Conservation (phyloP, 2,329 filamentous ascomycete species). For the Lecanosticta acicola region DNA sequence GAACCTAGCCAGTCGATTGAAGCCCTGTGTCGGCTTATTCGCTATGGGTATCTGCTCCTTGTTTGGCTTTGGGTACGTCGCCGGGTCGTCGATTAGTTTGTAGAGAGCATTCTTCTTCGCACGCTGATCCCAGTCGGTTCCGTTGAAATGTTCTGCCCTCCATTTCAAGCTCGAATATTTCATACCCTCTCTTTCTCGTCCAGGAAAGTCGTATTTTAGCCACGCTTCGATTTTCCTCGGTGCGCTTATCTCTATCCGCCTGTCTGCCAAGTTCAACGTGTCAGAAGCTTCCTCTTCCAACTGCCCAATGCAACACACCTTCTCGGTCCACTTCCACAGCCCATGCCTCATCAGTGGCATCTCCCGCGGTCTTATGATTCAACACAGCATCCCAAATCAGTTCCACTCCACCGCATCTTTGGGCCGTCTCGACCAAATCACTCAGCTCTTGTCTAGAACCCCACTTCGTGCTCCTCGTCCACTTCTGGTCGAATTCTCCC, state of each 20-base stretch:
- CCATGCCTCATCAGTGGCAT: slow-evolving; percentile 56
- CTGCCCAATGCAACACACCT: slow-evolving; percentile 13
- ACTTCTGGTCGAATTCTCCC: slow-evolving; percentile 69
- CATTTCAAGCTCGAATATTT: slow-evolving; percentile 59
- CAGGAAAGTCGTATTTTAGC: slow-evolving; percentile 62
- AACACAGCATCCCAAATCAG: slow-evolving; percentile 66
- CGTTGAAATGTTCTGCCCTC: slow-evolving; percentile 62
- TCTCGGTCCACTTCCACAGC: slow-evolving; percentile 58
- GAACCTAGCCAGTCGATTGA: slow-evolving; percentile 23
- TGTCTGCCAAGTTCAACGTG: slow-evolving; percentile 5
- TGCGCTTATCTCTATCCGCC: slow-evolving; percentile 49
- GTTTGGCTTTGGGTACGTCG: slow-evolving; percentile 25
- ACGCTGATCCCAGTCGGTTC: slow-evolving; percentile 59
- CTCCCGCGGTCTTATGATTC: slow-evolving; percentile 66
- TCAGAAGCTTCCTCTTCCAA: not conserved
- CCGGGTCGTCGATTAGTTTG: slow-evolving; percentile 51
- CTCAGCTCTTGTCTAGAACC: slow-evolving; percentile 58
- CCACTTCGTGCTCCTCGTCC: slow-evolving; percentile 60
- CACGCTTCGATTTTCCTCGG: slow-evolving; percentile 61
- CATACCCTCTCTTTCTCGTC: slow-evolving; percentile 44
- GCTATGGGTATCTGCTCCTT: slow-evolving; percentile 17
- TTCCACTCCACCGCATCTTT: slow-evolving; percentile 47
- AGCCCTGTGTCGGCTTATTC: slow-evolving; percentile 11
- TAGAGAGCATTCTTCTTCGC: slow-evolving; percentile 57
- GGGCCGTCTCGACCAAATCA: slow-evolving; percentile 47